Base-by-base conservation (phyloP, 179 eudicot genomes). In the Gypsophila paniculata region DNA sequence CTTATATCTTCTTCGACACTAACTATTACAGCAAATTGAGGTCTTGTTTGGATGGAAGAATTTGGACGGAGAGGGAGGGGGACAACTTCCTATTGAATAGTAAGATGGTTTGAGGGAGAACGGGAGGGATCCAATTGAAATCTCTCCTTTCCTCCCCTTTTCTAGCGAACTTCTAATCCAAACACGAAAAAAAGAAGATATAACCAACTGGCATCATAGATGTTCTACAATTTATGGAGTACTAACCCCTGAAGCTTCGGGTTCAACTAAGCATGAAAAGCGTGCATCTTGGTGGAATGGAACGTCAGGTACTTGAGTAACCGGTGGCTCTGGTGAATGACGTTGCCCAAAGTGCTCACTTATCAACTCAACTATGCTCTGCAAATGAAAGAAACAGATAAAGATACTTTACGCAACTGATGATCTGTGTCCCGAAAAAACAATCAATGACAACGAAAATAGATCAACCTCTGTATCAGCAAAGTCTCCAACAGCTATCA, bases 201-300 rank as follows among this genome's bases (percentile, higher is more conserved):
- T 25, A 59, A 23, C 59, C 59, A 59, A 53, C 52, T 49, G 21
- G 22, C 72, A 65, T 14, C 55, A 34, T 64, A 44, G 54, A 59
- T 49, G 54, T 15, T 18, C 39, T 68, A 52, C 21, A 69, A 14
- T 72, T 23, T 36, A 78, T 49, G 26, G 48, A 72, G 46, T 34
- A 72, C 89, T 84, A 79, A 91, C 97, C 93, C 97, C 97, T 49
- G 90, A 82, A 71, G 96, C 93, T 85, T 91, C 97, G 58, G 96
- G 82, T 69, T 91, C 97, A 75, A 78, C 83, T 69, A 89, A 83
- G 75, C 91, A 87, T 69, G 84, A 82, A 74, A 77, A 82, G 51
- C 85, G 90, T 15, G 86, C 79, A 74, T 85, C 87, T 65, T 77
- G 63, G 13, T 84, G 91, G 69, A 82, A 69, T 67, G 89, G 93